Conservation (phyloP, 2,329 filamentous ascomycete species). For the Fonsecaea nubica region DNA sequence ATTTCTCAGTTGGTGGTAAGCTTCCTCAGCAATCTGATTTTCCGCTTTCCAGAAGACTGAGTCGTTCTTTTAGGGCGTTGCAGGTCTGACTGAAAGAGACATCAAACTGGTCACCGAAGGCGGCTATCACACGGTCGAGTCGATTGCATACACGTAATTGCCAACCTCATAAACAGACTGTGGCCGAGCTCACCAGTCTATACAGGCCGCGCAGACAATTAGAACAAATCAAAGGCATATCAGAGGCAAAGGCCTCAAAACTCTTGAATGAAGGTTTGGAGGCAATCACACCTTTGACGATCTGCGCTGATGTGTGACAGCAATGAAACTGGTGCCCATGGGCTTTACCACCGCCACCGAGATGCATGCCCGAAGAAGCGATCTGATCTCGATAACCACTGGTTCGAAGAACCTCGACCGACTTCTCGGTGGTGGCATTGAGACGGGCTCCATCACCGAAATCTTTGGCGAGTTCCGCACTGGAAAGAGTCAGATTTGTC, state of each 20-base stretch:
- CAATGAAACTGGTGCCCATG: slow-evolving; percentile 96
- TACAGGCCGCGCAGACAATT: slow-evolving; percentile 71
- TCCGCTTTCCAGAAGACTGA: slow-evolving; percentile 18
- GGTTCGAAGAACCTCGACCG: slow-evolving; percentile 98
- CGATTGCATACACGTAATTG: slow-evolving; percentile 86
- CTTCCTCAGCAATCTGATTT: slow-evolving; percentile 3
- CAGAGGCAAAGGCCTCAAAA: slow-evolving; percentile 93
- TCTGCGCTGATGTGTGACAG: slow-evolving; percentile 54
- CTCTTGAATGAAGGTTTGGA: slow-evolving; percentile 81
- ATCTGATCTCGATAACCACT: slow-evolving; percentile 96
- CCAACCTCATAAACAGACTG: neutral
- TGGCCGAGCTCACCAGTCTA: neutral
- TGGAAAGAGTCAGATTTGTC: slow-evolving; percentile 97
- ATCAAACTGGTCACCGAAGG: slow-evolving; percentile 92
- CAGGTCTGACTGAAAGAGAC: slow-evolving; percentile 90
- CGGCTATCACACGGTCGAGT: slow-evolving; percentile 93
- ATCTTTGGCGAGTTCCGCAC: slow-evolving; percentile 98
- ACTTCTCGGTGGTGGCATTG: slow-evolving; percentile 88
- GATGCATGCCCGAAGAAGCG: slow-evolving; percentile 96
- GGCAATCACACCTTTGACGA: slow-evolving; percentile 8
- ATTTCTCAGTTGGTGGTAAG: slow-evolving; percentile 82
- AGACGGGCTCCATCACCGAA: slow-evolving; percentile 97
- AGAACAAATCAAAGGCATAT: slow-evolving; percentile 97
- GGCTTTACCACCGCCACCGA: slow-evolving; percentile 98
- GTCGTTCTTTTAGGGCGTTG: slow-evolving; percentile 71